A percentile compares a stretch with the other conserved stretches of the same genome.
These are phyloP conservation scores for Eucalyptus melliodora DNA, from an alignment of 345 rosid genomes.

Conservation along the genomic window DNA sequence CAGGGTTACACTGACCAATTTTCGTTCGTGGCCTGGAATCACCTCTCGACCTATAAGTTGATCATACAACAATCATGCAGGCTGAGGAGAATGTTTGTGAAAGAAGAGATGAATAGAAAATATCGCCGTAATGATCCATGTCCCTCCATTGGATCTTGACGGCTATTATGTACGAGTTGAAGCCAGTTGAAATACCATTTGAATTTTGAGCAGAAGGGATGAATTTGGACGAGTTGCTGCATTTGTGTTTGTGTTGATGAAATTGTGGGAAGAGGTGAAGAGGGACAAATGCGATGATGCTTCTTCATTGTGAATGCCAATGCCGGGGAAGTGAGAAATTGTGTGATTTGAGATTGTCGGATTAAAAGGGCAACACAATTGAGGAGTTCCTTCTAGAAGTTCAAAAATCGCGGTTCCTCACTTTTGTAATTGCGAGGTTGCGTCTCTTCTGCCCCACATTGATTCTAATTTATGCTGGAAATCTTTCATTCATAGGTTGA, in stretches of 20 bases:
- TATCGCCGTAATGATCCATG: background rate
- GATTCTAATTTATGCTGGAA: background rate
- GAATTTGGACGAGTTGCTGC: background rate
- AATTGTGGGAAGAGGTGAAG: background rate
- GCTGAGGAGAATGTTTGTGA: background rate
- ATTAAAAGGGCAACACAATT: background rate
- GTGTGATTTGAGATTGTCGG: background rate
- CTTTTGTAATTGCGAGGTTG: background rate
- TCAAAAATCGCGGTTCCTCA: background rate
- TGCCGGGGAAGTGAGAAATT: background rate
- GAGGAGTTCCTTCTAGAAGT: background rate
- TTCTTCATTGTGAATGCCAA: background rate
- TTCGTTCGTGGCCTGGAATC: slow-evolving; percentile 14
- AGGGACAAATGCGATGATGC: background rate
- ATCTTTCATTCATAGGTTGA: background rate
- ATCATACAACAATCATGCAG: slow-evolving; percentile 22
- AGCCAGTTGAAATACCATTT: background rate
- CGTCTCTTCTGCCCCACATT: background rate
- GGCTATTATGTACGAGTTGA: background rate
- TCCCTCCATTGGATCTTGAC: background rate
- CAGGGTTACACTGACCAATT: slow-evolving; percentile 15
- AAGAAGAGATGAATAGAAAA: background rate
- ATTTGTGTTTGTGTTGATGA: background rate
- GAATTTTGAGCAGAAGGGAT: background rate
- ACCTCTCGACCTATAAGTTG: slow-evolving; percentile 17